Conservation (phyloP, 2,329 filamentous ascomycete species). For the Aspergillus piperis region DNA sequence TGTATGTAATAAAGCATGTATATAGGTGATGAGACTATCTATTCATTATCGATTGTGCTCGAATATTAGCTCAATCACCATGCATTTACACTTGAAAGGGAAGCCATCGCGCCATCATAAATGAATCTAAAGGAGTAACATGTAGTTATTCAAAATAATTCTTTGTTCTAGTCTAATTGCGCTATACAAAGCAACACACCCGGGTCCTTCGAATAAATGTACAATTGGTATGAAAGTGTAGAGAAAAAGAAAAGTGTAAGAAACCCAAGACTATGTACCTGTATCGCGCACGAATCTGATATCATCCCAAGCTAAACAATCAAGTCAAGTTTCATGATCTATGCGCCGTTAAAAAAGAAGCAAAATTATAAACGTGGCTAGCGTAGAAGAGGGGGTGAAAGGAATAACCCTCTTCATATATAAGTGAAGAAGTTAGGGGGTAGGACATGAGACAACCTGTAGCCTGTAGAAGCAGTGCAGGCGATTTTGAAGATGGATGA, state of each 20-base stretch:
- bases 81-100: too few relatives aligned
- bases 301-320: constrained; percentile 15
- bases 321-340: constrained; percentile 21
- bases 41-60: too few relatives aligned
- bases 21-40: background rate
- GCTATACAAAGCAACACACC: constrained; percentile 7
- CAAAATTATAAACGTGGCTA: constrained; percentile 8
- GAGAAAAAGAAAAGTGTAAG: too few relatives aligned
- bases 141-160: background rate
- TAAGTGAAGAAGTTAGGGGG: background rate
- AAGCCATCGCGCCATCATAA: too few relatives aligned
- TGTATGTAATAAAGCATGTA: background rate
- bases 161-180: background rate
- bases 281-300: constrained; percentile 14
- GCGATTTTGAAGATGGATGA: background rate
- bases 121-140: too few relatives aligned
- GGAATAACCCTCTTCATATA: background rate
- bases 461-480: background rate
- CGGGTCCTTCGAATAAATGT: constrained; percentile 3
- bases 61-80: too few relatives aligned
- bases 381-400: background rate
- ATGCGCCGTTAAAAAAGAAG: constrained; percentile 19
- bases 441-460: background rate
- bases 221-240: constrained; percentile 2
- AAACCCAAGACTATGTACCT: constrained; percentile 8